Percentiles rank a stretch among this genome's conserved stretches.
Conservation (phyloP, 345 rosid species). For the Eucalyptus sp. region DNA sequence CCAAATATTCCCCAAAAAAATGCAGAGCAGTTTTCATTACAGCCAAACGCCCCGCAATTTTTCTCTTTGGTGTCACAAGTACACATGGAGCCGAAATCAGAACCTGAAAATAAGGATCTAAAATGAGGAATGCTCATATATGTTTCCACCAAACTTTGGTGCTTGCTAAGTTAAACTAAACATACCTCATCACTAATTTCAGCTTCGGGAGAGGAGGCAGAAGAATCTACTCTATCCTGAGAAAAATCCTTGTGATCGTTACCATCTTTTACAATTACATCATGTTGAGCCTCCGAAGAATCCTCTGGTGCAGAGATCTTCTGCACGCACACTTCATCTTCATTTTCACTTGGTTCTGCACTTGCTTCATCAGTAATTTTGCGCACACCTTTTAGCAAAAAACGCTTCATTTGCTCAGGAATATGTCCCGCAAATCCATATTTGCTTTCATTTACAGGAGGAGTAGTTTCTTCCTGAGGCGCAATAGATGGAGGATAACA, state of each 20-base stretch:
- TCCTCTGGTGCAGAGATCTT: slow-evolving; percentile 29
- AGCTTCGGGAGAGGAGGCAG: slow-evolving; percentile 48
- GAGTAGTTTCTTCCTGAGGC: slow-evolving; percentile 29
- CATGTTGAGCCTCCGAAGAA: slow-evolving; percentile 22
- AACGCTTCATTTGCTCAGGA: slow-evolving; percentile 96
- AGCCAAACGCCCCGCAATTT: slow-evolving; percentile 79
- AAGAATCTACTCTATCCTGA: slow-evolving; percentile 44
- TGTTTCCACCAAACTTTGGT: neutral
- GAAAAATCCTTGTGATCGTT: slow-evolving; percentile 45
- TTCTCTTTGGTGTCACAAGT: slow-evolving; percentile 86
- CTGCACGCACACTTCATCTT: slow-evolving; percentile 35
- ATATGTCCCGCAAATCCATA: slow-evolving; percentile 65
- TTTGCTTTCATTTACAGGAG: slow-evolving; percentile 37
- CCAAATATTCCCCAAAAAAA: slow-evolving; percentile 86
- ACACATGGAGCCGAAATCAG: slow-evolving; percentile 66
- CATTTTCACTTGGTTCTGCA: slow-evolving; percentile 54
- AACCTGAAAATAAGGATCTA: slow-evolving; percentile 41
- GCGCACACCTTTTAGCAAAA: slow-evolving; percentile 72
- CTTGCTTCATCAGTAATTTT: slow-evolving; percentile 77
- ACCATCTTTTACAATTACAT: slow-evolving; percentile 38
- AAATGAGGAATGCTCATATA: neutral
- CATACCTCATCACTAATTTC: slow-evolving; percentile 57
- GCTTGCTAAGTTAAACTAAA: neutral
- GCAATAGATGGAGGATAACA: slow-evolving; percentile 53
- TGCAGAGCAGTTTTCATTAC: slow-evolving; percentile 75